Conservation (phyloP, 2,329 filamentous ascomycete genomes). For the Colletotrichum filicis region DNA sequence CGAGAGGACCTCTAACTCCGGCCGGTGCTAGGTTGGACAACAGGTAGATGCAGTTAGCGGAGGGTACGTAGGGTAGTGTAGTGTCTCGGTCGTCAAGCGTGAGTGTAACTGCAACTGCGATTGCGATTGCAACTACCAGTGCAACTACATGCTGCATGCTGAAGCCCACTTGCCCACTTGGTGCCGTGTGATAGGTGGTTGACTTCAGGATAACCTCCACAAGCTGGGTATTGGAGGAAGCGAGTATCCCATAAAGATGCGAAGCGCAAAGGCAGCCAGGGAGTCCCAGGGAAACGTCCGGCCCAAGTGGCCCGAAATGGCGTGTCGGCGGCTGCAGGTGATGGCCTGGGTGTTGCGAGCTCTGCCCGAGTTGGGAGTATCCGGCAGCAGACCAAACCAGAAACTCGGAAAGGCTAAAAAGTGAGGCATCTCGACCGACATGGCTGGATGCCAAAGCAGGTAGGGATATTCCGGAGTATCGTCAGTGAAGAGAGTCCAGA, state of each 20-base stretch:
- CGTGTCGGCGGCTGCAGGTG: not conserved
- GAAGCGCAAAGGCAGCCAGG: constrained; percentile 2
- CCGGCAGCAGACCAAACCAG: not conserved
- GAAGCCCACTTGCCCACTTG: not conserved
- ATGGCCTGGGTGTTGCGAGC: not conserved
- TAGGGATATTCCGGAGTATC: not conserved
- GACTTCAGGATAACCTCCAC: not conserved
- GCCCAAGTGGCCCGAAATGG: constrained; percentile 11
- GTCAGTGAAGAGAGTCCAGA: not conserved
- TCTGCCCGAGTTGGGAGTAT: not conserved
- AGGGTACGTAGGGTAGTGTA: not conserved
- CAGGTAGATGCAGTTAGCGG: not conserved
- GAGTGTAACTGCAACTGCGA: not conserved
- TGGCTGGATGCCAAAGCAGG: not conserved
- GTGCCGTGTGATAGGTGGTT: not conserved
- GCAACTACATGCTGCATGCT: not conserved
- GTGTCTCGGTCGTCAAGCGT: not conserved
- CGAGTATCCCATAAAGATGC: not conserved
- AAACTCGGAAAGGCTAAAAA: not conserved
- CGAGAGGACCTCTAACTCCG: not conserved
- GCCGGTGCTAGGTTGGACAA: no score
- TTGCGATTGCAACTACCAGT: not conserved
- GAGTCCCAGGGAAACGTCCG: constrained; percentile 15
- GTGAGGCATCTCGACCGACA: constrained; percentile 1
- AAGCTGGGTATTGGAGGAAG: not conserved